Conservation (phyloP, 1,139 yeast genomes). For the Magnusiomyces fungicola region DNA sequence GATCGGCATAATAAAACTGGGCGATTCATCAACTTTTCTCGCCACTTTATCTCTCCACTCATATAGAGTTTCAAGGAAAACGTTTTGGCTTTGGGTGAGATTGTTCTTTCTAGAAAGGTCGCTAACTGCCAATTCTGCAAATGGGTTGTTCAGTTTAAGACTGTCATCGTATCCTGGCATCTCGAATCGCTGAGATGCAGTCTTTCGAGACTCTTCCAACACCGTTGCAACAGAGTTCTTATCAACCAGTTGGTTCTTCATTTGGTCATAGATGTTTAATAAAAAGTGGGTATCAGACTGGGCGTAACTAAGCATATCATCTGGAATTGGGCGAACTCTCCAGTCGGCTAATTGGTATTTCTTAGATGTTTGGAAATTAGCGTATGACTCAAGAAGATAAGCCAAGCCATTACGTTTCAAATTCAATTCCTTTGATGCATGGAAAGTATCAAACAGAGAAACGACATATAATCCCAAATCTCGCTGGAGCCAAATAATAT, state of each 20-base stretch:
- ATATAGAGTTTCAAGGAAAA: slow-evolving; percentile 54
- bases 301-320: slow-evolving; percentile 78
- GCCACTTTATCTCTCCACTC: slow-evolving; percentile 82
- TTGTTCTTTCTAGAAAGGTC: slow-evolving; percentile 56
- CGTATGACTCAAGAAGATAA: slow-evolving; percentile 69
- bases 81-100: slow-evolving; percentile 48
- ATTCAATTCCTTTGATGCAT: slow-evolving; percentile 73
- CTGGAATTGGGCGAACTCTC: slow-evolving; percentile 81
- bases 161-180: slow-evolving; percentile 31
- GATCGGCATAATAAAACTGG: slow-evolving; percentile 76
- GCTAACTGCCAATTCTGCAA: slow-evolving; percentile 21
- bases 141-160: slow-evolving; percentile 10
- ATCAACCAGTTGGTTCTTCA: slow-evolving; percentile 57
- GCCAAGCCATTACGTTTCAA: slow-evolving; percentile 82
- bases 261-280: slow-evolving; percentile 67
- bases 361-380: slow-evolving; percentile 81
- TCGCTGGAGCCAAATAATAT: slow-evolving; percentile 92
- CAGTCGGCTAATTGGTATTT: slow-evolving; percentile 96
- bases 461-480: slow-evolving; percentile 91
- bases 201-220: slow-evolving; percentile 66
- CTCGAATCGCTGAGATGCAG: slow-evolving; percentile 77
- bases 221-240: slow-evolving; percentile 45
- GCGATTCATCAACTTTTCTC: slow-evolving; percentile 72
- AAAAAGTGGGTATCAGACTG: slow-evolving; percentile 93
- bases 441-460: slow-evolving; percentile 84